Conservation (phyloP, 116 monocot genomes). For the Zostera marina region DNA sequence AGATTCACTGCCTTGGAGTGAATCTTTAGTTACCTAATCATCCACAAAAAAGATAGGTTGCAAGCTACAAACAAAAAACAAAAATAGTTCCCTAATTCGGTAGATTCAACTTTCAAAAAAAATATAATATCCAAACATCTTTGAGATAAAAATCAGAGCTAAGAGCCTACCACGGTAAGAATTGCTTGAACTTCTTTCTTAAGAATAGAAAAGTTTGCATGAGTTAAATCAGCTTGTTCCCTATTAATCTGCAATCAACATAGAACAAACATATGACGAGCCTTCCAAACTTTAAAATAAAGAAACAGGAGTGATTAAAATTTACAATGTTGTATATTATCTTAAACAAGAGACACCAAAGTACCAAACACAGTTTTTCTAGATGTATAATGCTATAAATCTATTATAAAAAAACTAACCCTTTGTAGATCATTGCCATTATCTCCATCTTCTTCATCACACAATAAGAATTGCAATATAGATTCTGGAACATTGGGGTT, state of each 20-base stretch:
- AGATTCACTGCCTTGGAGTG: slow-evolving; percentile 70
- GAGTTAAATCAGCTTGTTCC: slow-evolving; percentile 69
- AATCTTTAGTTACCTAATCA: slow-evolving; percentile 57
- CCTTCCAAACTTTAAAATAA: neutral
- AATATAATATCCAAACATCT: too few species aligned
- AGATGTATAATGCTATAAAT: neutral
- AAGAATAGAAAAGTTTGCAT: slow-evolving; percentile 65
- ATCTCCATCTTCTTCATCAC: slow-evolving; percentile 70
- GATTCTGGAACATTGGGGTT: slow-evolving; percentile 73
- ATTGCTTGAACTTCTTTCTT: slow-evolving; percentile 72
- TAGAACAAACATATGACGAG: neutral
- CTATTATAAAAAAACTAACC: slow-evolving; percentile 36
- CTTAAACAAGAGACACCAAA: too few species aligned
- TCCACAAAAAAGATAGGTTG: neutral
- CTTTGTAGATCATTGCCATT: slow-evolving; percentile 70
- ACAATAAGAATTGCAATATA: slow-evolving; percentile 52
- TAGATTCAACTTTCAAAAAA: too few species aligned
- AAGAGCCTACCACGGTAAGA: slow-evolving; percentile 42
- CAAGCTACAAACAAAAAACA: neutral
- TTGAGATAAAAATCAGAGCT: too few species aligned
- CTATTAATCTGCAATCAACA: slow-evolving; percentile 45
- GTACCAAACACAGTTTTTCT: neutral
- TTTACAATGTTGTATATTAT: neutral
- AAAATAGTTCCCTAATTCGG: too few species aligned
- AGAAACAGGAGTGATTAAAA: neutral